Percentiles rank a stretch among this genome's conserved stretches.
These are phyloP conservation scores for Apium graveolens DNA, from an alignment of 129 eudicot species.

Conservation along the genomic window DNA sequence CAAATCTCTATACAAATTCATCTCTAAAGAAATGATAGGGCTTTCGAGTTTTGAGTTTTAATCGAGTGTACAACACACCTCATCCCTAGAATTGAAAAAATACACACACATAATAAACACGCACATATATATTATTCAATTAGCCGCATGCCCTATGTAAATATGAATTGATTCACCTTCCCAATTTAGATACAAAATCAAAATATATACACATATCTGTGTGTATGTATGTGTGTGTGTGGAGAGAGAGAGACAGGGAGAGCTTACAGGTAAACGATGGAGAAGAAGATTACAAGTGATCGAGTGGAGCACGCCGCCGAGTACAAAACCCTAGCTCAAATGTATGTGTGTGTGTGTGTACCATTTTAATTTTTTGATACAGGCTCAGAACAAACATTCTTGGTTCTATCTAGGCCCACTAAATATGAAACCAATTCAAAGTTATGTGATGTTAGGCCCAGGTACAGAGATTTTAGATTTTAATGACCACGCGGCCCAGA, in stretches of 20 bases:
- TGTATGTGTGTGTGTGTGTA: not conserved
- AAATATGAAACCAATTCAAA: not conserved
- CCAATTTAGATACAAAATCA: not conserved
- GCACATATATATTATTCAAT: not conserved
- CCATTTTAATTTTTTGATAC: not conserved
- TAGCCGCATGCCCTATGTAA: not conserved
- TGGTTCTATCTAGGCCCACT: not conserved
- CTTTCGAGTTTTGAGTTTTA: not conserved
- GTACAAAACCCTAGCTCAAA: not conserved
- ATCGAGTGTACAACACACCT: not conserved
- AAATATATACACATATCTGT: not conserved
- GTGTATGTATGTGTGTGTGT: no score
- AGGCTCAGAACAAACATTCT: not conserved
- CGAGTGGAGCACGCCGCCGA: not conserved
- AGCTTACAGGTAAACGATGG: constrained; percentile 2
- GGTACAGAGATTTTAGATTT: no score
- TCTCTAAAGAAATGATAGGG: not conserved
- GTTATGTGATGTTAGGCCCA: not conserved
- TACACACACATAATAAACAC: not conserved
- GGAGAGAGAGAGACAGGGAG: not conserved
- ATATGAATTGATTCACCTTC: not conserved
- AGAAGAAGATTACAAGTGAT: not conserved
- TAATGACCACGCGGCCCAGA: no score
- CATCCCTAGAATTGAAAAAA: not conserved
- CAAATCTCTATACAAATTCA: not conserved